These are phyloP conservation scores for Phytophthora cajani DNA, from an alignment of 352 stramenopile genomes.

Conservation along the genomic window DNA sequence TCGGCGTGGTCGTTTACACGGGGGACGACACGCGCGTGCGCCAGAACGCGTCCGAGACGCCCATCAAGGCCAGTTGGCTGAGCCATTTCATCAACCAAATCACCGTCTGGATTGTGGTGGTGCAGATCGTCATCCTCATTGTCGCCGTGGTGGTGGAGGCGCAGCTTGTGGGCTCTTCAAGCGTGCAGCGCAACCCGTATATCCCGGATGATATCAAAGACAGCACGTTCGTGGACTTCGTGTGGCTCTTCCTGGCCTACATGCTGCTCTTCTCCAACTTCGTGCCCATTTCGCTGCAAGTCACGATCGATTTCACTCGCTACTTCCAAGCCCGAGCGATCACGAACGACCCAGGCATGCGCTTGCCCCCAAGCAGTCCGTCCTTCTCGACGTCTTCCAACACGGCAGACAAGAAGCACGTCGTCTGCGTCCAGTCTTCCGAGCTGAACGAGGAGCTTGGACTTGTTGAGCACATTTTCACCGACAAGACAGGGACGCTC, in stretches of 20 bases:
- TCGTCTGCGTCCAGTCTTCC: conserved; percentile 75
- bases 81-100: conserved; percentile 85
- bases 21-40: conserved; percentile 89
- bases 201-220: conserved; percentile 50
- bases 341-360: conserved; percentile 71
- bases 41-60: conserved; percentile 77
- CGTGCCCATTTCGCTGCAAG: conserved; percentile 93
- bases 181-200: conserved; percentile 48
- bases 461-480: conserved; percentile 97
- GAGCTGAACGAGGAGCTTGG: conserved; percentile 94
- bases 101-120: conserved; percentile 77
- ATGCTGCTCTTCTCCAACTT: conserved; percentile 93
- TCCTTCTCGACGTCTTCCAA: background rate
- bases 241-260: conserved; percentile 83
- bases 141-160: conserved; percentile 57
- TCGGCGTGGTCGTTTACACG: conserved; percentile 87
- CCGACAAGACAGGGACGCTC: conserved; percentile 93
- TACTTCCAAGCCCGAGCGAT: conserved; percentile 87
- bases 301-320: conserved; percentile 85
- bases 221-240: conserved; percentile 41
- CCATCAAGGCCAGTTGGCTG: conserved; percentile 77
- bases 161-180: conserved; percentile 34
- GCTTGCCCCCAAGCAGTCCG: conserved; percentile 36
- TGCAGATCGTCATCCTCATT: conserved; percentile 65
- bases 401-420: conserved; percentile 48